These are phyloP conservation scores for Daldinia childiae DNA, from an alignment of 495 filamentous ascomycete genomes.

Conservation along the genomic window DNA sequence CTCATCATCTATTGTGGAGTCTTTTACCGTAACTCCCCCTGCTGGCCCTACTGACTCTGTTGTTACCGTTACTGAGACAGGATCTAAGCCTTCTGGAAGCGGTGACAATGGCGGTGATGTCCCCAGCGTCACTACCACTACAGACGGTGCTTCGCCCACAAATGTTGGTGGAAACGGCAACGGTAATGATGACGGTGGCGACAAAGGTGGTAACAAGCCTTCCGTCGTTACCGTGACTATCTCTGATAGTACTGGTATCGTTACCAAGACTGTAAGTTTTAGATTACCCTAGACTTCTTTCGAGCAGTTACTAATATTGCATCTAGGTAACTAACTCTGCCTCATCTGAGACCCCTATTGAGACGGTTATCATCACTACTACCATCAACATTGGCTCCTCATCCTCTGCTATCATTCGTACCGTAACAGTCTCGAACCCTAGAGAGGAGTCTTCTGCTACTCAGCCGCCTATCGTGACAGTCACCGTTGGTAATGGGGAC, in stretches of 20 bases:
- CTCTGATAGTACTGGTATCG: constrained; percentile 16
- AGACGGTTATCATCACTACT: constrained; percentile 30
- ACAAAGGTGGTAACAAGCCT: neutral
- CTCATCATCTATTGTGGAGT: constrained; percentile 41
- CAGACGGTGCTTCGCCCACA: neutral
- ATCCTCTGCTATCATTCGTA: constrained; percentile 22
- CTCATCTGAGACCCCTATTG: constrained; percentile 1
- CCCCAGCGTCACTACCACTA: neutral
- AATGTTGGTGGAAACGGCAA: neutral
- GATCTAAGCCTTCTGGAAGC: neutral
- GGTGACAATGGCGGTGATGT: neutral
- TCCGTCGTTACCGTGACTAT: constrained; percentile 28
- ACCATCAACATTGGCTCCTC: constrained; percentile 14
- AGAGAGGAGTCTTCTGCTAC: neutral
- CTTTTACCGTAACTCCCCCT: constrained; percentile 21
- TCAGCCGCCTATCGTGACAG: constrained; percentile 20
- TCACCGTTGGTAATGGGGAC: constrained; percentile 27
- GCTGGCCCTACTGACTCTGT: neutral
- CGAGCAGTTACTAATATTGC: constrained; percentile 3
- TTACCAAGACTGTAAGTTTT: constrained; percentile 29
- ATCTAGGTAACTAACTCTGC: constrained; percentile 5
- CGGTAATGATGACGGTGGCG: neutral
- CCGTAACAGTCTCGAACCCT: constrained; percentile 15
- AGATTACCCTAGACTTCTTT: neutral
- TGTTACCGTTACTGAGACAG: neutral